Conservation (phyloP, 371 early-diverging fungal species). For the Circinella minor region DNA sequence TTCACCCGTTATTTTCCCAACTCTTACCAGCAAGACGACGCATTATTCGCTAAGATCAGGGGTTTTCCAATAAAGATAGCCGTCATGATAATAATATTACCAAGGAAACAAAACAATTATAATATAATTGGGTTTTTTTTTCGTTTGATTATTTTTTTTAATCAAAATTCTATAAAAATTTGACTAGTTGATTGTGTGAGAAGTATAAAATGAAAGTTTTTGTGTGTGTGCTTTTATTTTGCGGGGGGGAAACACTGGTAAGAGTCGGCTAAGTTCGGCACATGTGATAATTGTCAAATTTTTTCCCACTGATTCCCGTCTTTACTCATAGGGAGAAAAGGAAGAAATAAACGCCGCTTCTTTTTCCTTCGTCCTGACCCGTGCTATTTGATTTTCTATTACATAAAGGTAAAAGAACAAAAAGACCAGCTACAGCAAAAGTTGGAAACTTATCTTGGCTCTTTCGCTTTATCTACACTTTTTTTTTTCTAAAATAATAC, state of each 20-base stretch:
- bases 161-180: no score
- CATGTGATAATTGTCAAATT: conserved; percentile 15
- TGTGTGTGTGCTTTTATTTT: neutral
- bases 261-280: conserved; percentile 15
- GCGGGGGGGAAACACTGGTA: conserved; percentile 1
- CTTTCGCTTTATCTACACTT: conserved; percentile 15
- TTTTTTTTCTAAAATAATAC: neutral
- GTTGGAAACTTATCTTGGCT: conserved; percentile 3
- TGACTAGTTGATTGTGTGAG: neutral
- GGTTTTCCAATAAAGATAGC: no score
- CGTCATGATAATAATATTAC: no score
- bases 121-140: no score
- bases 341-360: neutral
- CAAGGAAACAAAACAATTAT: no score
- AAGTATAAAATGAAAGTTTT: neutral
- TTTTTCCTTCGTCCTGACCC: neutral
- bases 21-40: conserved; percentile 6
- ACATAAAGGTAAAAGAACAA: conserved; percentile 14
- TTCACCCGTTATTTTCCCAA: conserved; percentile 18
- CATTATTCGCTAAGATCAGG: no score
- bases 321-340: conserved; percentile 10
- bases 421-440: neutral
- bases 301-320: conserved; percentile 18
- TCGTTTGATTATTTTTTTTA: no score
- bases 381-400: conserved; percentile 4